Conservation (phyloP, 2,329 filamentous ascomycete genomes). For the Aureobasidium sp. region DNA sequence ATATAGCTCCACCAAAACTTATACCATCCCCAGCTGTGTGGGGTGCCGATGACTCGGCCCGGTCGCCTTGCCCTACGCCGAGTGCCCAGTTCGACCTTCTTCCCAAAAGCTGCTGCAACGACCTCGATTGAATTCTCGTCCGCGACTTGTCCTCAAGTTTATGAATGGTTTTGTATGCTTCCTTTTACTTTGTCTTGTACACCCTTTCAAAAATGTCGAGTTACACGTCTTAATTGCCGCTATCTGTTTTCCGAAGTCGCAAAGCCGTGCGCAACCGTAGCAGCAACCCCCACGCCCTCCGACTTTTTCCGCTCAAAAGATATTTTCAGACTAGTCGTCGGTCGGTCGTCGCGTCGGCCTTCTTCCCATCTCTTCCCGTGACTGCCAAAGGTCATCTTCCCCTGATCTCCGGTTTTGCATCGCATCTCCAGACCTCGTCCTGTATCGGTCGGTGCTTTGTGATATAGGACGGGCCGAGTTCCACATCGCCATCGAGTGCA, state of each 20-base stretch:
- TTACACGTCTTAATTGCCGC: neutral
- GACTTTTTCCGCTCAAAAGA: neutral
- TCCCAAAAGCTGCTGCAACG: neutral
- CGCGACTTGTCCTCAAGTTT: slow-evolving; percentile 5
- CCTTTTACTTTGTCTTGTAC: neutral
- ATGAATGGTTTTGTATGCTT: slow-evolving; percentile 3
- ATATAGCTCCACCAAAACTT: neutral
- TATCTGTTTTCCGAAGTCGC: neutral
- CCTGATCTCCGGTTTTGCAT: neutral
- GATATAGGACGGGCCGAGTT: neutral
- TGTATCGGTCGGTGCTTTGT: neutral
- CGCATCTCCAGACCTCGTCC: neutral
- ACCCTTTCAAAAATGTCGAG: neutral
- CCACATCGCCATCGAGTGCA: neutral
- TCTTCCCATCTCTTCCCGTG: neutral
- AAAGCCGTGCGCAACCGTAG: slow-evolving; percentile 9
- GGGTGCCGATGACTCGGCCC: slow-evolving; percentile 3
- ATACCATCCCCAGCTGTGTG: slow-evolving; percentile 1
- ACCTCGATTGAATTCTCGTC: neutral
- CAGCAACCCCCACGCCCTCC: slow-evolving; percentile 1
- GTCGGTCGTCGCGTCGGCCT: neutral
- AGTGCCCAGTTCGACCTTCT: neutral
- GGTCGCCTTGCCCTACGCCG: neutral
- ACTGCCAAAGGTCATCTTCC: neutral
- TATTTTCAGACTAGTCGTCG: neutral